Evolutionary conservation across 345 rosid genomes (phyloP), one percentile per base, ranked within the genome.

Genomic region (Anastatica hierochuntica): DNA sequence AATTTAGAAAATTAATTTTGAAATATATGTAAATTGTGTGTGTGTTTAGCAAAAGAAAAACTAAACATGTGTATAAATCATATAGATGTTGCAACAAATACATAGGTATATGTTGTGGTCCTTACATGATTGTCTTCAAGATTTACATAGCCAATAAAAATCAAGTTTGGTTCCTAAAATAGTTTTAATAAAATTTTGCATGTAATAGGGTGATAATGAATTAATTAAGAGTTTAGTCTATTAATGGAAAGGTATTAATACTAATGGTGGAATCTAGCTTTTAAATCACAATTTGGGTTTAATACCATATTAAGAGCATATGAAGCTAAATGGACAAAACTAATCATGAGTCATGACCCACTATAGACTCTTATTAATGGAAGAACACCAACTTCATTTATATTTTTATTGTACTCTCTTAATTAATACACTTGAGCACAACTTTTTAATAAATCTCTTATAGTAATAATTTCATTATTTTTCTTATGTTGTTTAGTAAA

Each of bases 281-380:
- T 33, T 55, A 13, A 53, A 52, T 51, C 60, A 46, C 38, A 45
- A 39, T 66, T 53, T 45, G 56, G n/a, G 56, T 53, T 59, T 21
- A n/a, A 59, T 66, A 52, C 71, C 60, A 52, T 51, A 43, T 44
- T n/a, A n/a, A 59, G 55, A 51, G 53, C 29, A 58, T 19, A 8
- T 17, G 33, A 49, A 57, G 51, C 53, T 58, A 51, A 66, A 37
- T 58, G 49, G n/a, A n/a, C n/a, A n/a, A n/a, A 64, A 58, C 55
- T 43, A 51, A 59, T 66, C 43, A 59, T 59, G 55, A 52, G 44
- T 67, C 60, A 58, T 50, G 60, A 27, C 60, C 71, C 60, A 67
- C 71, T n/a, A n/a, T 52, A 21, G 56, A 59, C 43, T 53, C 61
- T n/a, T n/a, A 59, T 51, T 44, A 58, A 33, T 67, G 66, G 66